Evolutionary conservation across 345 rosid genomes (phyloP), one percentile per base, ranked within the genome.

Genomic region (Syzygium aqueum): DNA sequence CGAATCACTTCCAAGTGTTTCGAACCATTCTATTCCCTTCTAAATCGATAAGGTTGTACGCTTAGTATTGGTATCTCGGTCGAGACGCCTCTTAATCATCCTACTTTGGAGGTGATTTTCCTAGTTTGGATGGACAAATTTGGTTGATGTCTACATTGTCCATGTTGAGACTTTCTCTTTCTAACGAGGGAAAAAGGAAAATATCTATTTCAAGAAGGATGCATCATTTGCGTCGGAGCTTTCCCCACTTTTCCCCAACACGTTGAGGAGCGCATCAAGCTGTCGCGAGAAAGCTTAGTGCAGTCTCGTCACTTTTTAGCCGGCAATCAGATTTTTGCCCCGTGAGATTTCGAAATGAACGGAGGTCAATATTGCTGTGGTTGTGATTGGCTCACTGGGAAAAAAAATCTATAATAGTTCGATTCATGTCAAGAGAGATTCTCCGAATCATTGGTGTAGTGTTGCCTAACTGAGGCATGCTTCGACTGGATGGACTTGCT

Each of bases 371-470:
- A 1, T 73, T 19, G 49, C 27, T 9, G 12, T 5, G 23, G 14
- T 73, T 73, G 80, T 21, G 49, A 73, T 73, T 73, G 49, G 80
- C 80, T 19, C 80, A 9, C 49, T 1, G 14, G 7, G 80, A 73
- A 5, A 9, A 57, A 73, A 73, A 19, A 19, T 73, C 14, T 19
- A 19, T 19, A 37, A 37, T 3, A 0, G 14, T 2, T 19, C 27
- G 12, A 9, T 5, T 73, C 14, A 19, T 73, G 25, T 37, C 27
- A 9, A 2, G 14, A 73, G 12, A 33, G 3, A 37, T 73, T 37
- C 2, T 11, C 0, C 0, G 28, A 59, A 27, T 5, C 8, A 25
- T 59, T 61, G 17, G 33, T 61, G 15, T 4, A 27, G 0, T 61
- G 2, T 12, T 13, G 2, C 13, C 16, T n/a, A n/a, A 61, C 15